Percentiles rank a stretch among this genome's conserved stretches.
Conservation (phyloP, 2,329 filamentous ascomycete species). For the Hypoxylon sp. region DNA sequence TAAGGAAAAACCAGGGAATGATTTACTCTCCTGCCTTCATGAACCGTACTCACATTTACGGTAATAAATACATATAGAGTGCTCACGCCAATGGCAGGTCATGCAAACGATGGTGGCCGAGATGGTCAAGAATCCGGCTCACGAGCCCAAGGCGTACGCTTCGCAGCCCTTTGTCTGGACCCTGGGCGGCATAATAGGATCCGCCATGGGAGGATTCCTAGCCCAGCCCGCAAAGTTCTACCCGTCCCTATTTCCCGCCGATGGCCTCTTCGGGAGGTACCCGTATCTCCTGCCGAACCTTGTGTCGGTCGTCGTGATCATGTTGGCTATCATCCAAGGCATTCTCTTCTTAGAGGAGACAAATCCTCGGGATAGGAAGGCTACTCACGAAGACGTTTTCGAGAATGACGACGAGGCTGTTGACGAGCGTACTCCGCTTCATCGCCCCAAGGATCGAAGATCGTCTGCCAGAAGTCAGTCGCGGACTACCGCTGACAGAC, state of each 20-base stretch:
- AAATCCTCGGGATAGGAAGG: conserved; percentile 46
- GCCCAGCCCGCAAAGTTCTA: conserved; percentile 55
- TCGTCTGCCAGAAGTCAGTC: conserved; percentile 27
- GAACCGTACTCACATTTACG: not conserved
- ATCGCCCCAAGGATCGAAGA: conserved; percentile 26
- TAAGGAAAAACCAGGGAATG: no score
- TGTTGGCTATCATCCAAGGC: conserved; percentile 72
- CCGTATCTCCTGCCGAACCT: conserved; percentile 80
- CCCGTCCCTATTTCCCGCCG: conserved; percentile 53
- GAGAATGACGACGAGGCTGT: conserved; percentile 48
- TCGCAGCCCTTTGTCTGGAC: conserved; percentile 56
- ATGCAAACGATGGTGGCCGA: conserved; percentile 59
- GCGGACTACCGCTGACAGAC: conserved; percentile 44
- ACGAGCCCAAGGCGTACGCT: conserved; percentile 56
- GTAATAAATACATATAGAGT: no score
- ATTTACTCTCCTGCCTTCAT: not conserved
- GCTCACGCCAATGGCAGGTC: conserved; percentile 44
- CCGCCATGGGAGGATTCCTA: conserved; percentile 55
- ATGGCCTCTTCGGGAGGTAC: conserved; percentile 67
- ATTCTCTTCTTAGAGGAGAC: conserved; percentile 69
- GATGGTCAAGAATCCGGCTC: conserved; percentile 57
- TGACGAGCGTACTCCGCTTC: conserved; percentile 50
- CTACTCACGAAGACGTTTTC: conserved; percentile 31
- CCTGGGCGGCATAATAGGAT: conserved; percentile 54
- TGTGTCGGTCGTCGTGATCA: conserved; percentile 70